Evolutionary conservation across 2,329 filamentous ascomycete genomes (phyloP), one percentile per base, ranked within the genome.

Genomic region (Coniochaeta hoffmannii): DNA sequence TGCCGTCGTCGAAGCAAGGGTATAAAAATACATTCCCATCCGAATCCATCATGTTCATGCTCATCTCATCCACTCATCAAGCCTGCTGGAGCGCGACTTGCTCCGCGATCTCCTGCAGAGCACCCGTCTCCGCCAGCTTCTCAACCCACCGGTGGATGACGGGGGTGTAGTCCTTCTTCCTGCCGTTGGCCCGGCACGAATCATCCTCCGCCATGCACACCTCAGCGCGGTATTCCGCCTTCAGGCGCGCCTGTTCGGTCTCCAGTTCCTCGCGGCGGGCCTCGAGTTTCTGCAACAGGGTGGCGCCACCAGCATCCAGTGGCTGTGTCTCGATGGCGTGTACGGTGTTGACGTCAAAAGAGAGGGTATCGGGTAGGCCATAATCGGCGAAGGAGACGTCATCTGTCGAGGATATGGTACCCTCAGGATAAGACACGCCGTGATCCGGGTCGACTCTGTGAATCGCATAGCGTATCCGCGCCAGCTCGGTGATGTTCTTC

Each of bases 61-160:
- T n/a, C n/a, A n/a, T n/a, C n/a, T n/a, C n/a, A n/a, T n/a, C n/a
- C n/a, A n/a, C n/a, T n/a, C n/a, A n/a, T 46, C 41, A 46, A 46
- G 9, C 41, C 19, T 46, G 19, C 41, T 28, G 19, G 11, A n/a
- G 9, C 7, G 22, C 41, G 15, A 46, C 22, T 35, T 62, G 57
- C n/a, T 60, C 55, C 24, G 61, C 54, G 50, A 75, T 62, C 34
- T 76, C 70, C 60, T 75, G 71, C 55, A 94, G 68, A 1, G 82
- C 71, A 1, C 82, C 83, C 62, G 86, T 85, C 57, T 85, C 82
- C 1, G 87, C 87, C 56, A 95, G 76, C 58, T 80, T 81, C 60
- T 79, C 78, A 46, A 92, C 69, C 85, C 89, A 93, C 35, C 71
- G 74, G 62, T 88, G 83, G 22, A 93, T 76, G 0, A 84, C 81